phyloP scores from a whole-genome alignment of 805 yeast species.

The Candida peoriensis region DNA sequence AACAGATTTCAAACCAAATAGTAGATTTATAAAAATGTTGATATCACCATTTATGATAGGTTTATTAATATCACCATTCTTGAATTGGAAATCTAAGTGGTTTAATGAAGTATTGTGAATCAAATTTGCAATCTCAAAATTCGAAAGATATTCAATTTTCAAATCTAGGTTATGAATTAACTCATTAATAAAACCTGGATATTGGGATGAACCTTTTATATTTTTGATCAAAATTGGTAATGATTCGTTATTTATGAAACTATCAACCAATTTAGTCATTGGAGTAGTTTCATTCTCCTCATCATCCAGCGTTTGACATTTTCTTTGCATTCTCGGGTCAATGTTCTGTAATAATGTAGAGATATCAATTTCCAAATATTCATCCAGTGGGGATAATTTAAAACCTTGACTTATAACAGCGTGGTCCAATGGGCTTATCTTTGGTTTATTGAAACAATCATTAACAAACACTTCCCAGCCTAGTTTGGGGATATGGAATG shows the following conservation, averaged over 20 bases:
- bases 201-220: slow-evolving; percentile 16
- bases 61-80: slow-evolving; percentile 26
- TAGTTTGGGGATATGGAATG: slow-evolving; percentile 29
- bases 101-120: slow-evolving; percentile 35
- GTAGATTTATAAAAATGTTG: slow-evolving; percentile 26
- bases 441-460: slow-evolving; percentile 30
- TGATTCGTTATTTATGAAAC: slow-evolving; percentile 13
- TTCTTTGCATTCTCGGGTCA: slow-evolving; percentile 2
- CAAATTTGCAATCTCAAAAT: slow-evolving; percentile 14
- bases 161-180: slow-evolving; percentile 11
- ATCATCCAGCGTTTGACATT: slow-evolving; percentile 10
- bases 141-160: slow-evolving; percentile 13
- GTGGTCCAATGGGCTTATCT: slow-evolving; percentile 25
- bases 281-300: slow-evolving; percentile 11
- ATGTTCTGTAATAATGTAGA: slow-evolving; percentile 7
- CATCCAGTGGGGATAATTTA: slow-evolving; percentile 13
- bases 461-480: slow-evolving; percentile 32
- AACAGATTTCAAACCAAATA: slow-evolving; percentile 25
- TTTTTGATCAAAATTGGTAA: slow-evolving; percentile 18
- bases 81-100: slow-evolving; percentile 30
- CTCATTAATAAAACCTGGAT: slow-evolving; percentile 19
- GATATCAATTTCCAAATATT: slow-evolving; percentile 9
- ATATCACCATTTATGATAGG: slow-evolving; percentile 37
- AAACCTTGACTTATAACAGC: slow-evolving; percentile 8
- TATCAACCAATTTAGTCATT: slow-evolving; percentile 9